Conservation (phyloP, 768 basidiomycete species). For the Russula abietina region DNA sequence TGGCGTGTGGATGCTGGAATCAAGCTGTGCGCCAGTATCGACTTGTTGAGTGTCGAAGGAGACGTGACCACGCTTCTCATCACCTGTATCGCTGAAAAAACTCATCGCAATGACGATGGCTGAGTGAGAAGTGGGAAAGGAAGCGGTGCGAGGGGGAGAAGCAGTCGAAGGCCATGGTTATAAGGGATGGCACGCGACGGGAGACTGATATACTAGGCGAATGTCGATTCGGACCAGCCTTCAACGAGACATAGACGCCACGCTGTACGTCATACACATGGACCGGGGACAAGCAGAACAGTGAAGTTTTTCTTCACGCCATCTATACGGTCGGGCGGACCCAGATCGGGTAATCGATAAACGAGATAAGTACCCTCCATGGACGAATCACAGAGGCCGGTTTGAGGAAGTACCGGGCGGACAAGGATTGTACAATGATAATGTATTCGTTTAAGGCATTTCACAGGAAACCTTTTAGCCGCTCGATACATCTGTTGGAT, state of each 20-base stretch:
- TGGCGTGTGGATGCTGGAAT: conserved; percentile 38
- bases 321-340: background rate
- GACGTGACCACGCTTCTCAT: conserved; percentile 24
- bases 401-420: background rate
- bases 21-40: conserved; percentile 58
- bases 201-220: background rate
- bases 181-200: background rate
- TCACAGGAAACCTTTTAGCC: background rate
- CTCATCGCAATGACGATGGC: conserved; percentile 3
- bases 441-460: background rate
- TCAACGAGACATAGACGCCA: too few species aligned
- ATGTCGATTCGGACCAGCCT: background rate
- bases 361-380: background rate
- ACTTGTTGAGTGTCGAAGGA: conserved; percentile 45
- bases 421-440: background rate
- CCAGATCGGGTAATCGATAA: background rate
- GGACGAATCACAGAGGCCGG: background rate
- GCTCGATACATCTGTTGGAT: background rate
- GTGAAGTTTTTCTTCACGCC: background rate
- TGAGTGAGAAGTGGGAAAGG: background rate
- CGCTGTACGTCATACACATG: background rate
- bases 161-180: background rate
- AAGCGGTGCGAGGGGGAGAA: background rate
- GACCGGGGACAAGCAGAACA: background rate
- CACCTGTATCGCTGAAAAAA: conserved; percentile 16